These are phyloP conservation scores for Phytopythium sindhum DNA, from an alignment of 352 stramenopile genomes.

Conservation along the genomic window DNA sequence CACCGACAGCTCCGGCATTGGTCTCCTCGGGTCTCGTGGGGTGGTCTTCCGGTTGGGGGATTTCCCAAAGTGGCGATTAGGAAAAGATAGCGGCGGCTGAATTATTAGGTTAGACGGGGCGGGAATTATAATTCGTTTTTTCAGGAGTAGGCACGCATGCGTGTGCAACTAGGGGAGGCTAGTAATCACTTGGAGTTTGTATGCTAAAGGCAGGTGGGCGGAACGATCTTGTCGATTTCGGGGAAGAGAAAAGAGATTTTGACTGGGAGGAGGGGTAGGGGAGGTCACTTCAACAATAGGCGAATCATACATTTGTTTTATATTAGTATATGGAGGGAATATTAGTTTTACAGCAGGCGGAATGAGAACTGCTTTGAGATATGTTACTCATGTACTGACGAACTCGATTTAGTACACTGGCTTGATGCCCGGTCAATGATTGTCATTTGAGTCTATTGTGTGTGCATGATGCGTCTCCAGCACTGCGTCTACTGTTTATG, in stretches of 20 bases:
- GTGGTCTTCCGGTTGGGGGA: no score
- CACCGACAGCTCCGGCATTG: slow-evolving; percentile 64
- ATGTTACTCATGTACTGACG: neutral
- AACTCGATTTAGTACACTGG: neutral
- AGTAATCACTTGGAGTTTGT: neutral
- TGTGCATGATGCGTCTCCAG: neutral
- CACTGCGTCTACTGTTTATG: no score
- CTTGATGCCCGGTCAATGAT: no score
- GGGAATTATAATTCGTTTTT: no score
- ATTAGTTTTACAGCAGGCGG: neutral
- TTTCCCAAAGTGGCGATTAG: no score
- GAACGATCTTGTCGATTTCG: neutral
- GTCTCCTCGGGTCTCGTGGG: no score
- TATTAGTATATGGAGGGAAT: neutral
- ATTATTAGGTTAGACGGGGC: no score
- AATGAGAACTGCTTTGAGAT: neutral
- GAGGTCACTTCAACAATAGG: neutral
- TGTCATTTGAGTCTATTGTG: no score
- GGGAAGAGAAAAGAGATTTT: neutral
- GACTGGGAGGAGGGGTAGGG: slow-evolving; percentile 1
- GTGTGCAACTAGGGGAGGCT: neutral
- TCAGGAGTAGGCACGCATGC: neutral
- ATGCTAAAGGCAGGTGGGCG: neutral
- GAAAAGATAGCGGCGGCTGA: no score
- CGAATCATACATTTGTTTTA: neutral